Percentiles rank a stretch among this genome's conserved stretches.
These are phyloP conservation scores for Ophiostoma triangulosporum DNA, from an alignment of 2,329 filamentous ascomycete species.

Conservation along the genomic window DNA sequence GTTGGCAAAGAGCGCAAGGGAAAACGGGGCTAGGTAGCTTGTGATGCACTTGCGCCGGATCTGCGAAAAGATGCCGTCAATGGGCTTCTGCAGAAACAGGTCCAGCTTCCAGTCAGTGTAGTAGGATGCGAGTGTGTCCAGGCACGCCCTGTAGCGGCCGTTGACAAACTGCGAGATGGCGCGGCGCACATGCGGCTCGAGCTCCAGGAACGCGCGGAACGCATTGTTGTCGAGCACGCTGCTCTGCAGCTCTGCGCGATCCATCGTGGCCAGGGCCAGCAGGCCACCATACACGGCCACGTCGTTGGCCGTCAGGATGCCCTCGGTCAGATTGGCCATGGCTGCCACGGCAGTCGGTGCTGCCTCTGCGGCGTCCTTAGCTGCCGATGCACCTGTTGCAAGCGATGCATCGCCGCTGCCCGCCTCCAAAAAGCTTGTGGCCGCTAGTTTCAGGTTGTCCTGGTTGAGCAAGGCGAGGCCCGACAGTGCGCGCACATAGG, in stretches of 20 bases:
- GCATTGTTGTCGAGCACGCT: conserved; percentile 64
- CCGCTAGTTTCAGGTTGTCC: conserved; percentile 46
- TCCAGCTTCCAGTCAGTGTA: conserved; percentile 82
- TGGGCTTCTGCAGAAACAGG: conserved; percentile 65
- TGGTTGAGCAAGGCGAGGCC: conserved; percentile 37
- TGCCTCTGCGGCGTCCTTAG: too few relatives aligned
- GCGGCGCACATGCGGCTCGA: conserved; percentile 87
- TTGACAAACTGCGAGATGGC: conserved; percentile 83
- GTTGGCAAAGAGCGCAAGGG: conserved; percentile 65
- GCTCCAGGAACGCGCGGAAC: conserved; percentile 80
- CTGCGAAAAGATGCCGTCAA: conserved; percentile 53
- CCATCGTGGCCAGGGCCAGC: conserved; percentile 81
- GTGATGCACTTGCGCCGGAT: conserved; percentile 87
- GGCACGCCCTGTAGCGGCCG: conserved; percentile 74
- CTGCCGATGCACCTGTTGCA: too few relatives aligned
- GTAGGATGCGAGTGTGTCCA: conserved; percentile 70
- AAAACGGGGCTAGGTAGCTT: conserved; percentile 86
- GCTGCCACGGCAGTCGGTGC: conserved; percentile 20
- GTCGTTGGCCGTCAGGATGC: conserved; percentile 67
- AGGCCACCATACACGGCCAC: conserved; percentile 85
- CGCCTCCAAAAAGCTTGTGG: conserved; percentile 52
- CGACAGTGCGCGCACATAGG: conserved; percentile 38
- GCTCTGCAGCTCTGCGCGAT: conserved; percentile 58
- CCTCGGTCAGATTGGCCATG: conserved; percentile 45
- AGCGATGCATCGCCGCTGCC: not conserved